phyloP scores from a whole-genome alignment of 768 basidiomycete species.

The Peribolospora kevripleyi region DNA sequence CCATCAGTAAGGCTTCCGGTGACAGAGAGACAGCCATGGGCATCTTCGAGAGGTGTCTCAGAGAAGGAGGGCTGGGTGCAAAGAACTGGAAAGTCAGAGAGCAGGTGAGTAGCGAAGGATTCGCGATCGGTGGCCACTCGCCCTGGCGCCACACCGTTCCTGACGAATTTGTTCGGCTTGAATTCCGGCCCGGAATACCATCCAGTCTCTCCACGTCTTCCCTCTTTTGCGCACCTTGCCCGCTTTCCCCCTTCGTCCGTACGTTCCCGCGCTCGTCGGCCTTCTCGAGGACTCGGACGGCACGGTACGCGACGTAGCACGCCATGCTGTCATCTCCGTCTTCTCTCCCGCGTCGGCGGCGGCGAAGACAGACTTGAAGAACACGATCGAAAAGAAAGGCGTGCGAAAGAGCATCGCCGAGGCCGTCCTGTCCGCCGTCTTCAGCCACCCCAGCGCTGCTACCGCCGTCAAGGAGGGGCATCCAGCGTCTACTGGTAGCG shows the following conservation, averaged over 20 bases:
- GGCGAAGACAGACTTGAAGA: conserved; percentile 80
- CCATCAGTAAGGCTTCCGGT: too few relatives aligned
- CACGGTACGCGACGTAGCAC: conserved; percentile 64
- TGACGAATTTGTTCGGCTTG: too few relatives aligned
- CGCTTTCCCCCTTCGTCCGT: conserved; percentile 42
- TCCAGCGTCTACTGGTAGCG: too few relatives aligned
- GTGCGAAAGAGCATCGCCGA: conserved; percentile 76
- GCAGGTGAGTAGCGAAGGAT: too few relatives aligned
- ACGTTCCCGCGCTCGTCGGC: conserved; percentile 53
- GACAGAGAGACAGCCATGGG: too few relatives aligned
- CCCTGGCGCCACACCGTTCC: too few relatives aligned
- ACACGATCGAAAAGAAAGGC: conserved; percentile 48
- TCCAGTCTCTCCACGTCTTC: conserved; percentile 7
- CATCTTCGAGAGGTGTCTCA: too few relatives aligned
- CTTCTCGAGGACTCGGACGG: conserved; percentile 74
- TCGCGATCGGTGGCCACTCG: too few relatives aligned
- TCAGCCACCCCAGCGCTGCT: neutral
- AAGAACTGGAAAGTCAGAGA: too few relatives aligned
- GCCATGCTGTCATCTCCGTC: conserved; percentile 52
- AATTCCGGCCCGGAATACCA: too few relatives aligned
- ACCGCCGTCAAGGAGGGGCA: too few relatives aligned
- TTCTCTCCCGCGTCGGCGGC: conserved; percentile 43
- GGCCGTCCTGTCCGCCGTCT: conserved; percentile 30
- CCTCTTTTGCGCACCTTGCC: neutral
- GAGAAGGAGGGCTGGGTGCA: too few relatives aligned